Evolutionary conservation across 768 basidiomycete genomes (phyloP), one percentile per base, ranked within the genome.

Genomic region (Dioszegia hungarica): DNA sequence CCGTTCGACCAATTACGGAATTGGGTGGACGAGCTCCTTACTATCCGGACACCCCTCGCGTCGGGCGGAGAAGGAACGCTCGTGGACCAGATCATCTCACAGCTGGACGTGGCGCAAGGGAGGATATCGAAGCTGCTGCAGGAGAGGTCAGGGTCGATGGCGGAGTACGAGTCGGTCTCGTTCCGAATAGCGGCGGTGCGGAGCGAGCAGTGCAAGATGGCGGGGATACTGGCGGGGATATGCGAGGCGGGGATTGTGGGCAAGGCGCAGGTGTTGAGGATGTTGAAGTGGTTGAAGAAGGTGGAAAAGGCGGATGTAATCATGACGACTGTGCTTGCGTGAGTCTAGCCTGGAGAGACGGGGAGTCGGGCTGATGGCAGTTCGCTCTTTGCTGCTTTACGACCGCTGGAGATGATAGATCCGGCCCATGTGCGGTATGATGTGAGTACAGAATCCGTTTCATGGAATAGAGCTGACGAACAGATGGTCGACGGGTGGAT

Each of bases 241-340:
- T 57, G 68, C 2, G 55, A 64, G 29, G 55, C 60, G 19, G 68
- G 68, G 22, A 38, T 63, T 40, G 19, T 73, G 55, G 64, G 68
- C 1, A 59, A 64, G 57, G 66, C 66, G 4, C 63, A 70, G 54
- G 66, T 73, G 31, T 34, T 69, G 20, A 65, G 60, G 44, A 38
- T 70, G 27, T 17, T 73, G 19, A 67, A 67, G 45, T 73, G 71
- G 71, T 49, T 73, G 52, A 70, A 66, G 57, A 66, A 64, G 53
- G 34, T 28, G 6, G 62, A 66, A 5, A 49, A 60, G 53, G 39
- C 65, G 40, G 71, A 73, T 54, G 57, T 57, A 4, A 19, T 72
- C 37, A 50, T 57, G 15, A 41, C 48, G 12, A 29, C 58, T 14
- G 67, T 72, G 1, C 40, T 68, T 22, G 20, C 49, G 67, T 72